Percentiles rank a stretch among this genome's conserved stretches.
These are phyloP conservation scores for Gracilaria caudata DNA, from an alignment of 23 red algal genomes.

Conservation along the genomic window DNA sequence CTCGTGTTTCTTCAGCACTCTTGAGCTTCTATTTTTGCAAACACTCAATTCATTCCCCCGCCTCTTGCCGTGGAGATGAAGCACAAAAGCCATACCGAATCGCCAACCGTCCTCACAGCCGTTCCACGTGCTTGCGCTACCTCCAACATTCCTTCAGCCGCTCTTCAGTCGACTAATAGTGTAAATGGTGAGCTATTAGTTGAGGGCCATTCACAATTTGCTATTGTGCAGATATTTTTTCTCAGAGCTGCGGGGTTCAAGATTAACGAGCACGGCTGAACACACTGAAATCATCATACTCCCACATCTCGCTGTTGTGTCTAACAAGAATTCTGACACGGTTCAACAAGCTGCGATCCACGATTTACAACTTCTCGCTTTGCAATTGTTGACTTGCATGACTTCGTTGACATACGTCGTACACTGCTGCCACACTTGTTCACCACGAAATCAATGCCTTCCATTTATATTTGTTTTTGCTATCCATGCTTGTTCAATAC, in stretches of 20 bases:
- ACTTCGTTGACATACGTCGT: neutral
- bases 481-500: neutral
- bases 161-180: no score
- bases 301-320: neutral
- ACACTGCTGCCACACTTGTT: neutral
- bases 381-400: neutral
- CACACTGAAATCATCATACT: neutral
- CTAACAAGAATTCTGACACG: no score
- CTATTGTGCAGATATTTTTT: neutral
- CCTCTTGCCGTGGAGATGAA: no score
- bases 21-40: no score
- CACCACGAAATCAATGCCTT: neutral
- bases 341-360: no score
- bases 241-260: neutral
- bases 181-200: no score
- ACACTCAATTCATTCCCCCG: no score
- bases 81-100: no score
- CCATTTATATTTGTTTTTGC: neutral
- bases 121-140: no score
- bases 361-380: neutral
- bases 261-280: neutral
- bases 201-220: slow-evolving; percentile 7
- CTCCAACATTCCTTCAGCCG: no score
- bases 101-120: no score
- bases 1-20: no score